Evolutionary conservation across 306 rosid species (phyloP), one percentile per base, ranked within the genome.

Genomic region (Inga oerstediana): DNA sequence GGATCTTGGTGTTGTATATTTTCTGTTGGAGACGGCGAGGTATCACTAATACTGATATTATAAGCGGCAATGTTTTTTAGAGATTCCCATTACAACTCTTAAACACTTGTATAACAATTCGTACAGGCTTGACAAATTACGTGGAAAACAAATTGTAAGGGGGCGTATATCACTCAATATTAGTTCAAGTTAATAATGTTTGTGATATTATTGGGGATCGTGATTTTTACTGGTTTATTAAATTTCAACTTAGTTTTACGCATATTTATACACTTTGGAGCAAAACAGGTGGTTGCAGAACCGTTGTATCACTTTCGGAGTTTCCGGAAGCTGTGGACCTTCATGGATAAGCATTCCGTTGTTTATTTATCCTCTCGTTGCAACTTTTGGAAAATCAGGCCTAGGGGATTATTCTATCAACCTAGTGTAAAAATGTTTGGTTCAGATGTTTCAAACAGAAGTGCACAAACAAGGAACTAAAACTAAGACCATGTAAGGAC

Each of bases 1-100:
- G 75, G 58, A 34, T 75, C 30, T 49, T 76, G 32, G 30, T 34
- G 70, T 81, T 81, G 16, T 78, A 52, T 49, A 65, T 61, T 77
- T 34, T 71, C 69, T 12, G 22, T 72, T 56, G 44, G 56, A 83
- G 62, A 45, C 58, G 59, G 80, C 77, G 81, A 54, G 64, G 30
- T 58, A 78, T 64, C 32, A 64, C 41, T 27, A 14, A 7, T 49
- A 79, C 56, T 78, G 27, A 74, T 74, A 59, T 69, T 48, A 51
- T 22, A 51, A 41, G 62, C 24, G 17, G 78, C 80, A 52, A 49
- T 84, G 44, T 87, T 87, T 24, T 87, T 87, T 3, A 17, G 43
- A 80, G 46, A 35, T 54, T 76, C 75, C 54, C 22, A 11, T 44
- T 71, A 24, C 74, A 69, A 77, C 43, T 80, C 80, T 70, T 62